phyloP scores from a whole-genome alignment of 2,329 filamentous ascomycete species.

The Cladosporium sp. region DNA sequence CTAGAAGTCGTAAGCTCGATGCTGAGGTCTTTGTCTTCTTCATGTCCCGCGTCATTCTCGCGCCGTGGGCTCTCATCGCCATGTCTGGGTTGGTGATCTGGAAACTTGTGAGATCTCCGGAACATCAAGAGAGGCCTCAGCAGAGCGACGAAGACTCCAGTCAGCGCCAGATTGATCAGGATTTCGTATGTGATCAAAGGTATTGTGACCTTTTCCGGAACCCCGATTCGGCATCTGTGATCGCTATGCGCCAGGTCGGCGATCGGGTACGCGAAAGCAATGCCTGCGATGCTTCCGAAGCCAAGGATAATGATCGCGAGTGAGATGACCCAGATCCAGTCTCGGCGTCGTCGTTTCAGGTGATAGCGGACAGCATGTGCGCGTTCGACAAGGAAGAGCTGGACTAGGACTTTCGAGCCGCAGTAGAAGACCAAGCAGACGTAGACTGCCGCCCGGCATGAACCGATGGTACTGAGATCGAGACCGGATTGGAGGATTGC shows the following conservation, averaged over 20 bases:
- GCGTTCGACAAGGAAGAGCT: slow-evolving; percentile 40
- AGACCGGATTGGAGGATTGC: slow-evolving; percentile 32
- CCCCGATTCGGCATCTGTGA: slow-evolving; percentile 36
- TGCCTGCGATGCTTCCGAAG: slow-evolving; percentile 19
- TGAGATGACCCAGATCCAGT: slow-evolving; percentile 33
- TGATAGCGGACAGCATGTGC: slow-evolving; percentile 35
- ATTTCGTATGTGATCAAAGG: slow-evolving; percentile 36
- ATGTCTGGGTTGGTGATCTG: neutral
- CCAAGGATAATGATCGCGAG: slow-evolving; percentile 20
- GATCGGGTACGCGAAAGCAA: slow-evolving; percentile 27
- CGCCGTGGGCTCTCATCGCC: neutral
- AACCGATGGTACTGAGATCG: slow-evolving; percentile 22
- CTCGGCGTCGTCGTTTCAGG: slow-evolving; percentile 27
- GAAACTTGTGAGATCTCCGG: slow-evolving; percentile 19
- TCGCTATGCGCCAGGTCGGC: slow-evolving; percentile 28
- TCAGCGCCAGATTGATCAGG: slow-evolving; percentile 36
- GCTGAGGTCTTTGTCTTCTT: neutral
- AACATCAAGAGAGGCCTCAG: slow-evolving; percentile 26
- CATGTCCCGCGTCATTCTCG: neutral
- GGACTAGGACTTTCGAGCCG: slow-evolving; percentile 32
- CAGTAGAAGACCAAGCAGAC: slow-evolving; percentile 37
- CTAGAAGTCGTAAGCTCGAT: neutral
- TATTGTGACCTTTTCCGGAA: slow-evolving; percentile 33
- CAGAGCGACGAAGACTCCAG: slow-evolving; percentile 35
- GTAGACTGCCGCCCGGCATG: slow-evolving; percentile 33